These are phyloP conservation scores for Penicillium soppii DNA, from an alignment of 495 filamentous ascomycete species.

Conservation along the genomic window DNA sequence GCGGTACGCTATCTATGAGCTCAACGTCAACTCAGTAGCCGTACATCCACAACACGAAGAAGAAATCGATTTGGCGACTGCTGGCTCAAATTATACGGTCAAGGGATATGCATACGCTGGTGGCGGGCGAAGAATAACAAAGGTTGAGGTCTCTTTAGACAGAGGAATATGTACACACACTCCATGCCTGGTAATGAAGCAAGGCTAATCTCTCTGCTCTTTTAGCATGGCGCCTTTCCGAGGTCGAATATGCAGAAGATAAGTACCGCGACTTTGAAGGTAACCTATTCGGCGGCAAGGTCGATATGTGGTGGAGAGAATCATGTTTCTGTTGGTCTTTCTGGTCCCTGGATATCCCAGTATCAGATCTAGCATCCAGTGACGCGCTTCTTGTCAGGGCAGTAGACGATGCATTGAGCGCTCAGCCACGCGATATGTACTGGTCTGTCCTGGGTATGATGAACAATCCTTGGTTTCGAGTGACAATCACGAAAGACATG, in stretches of 20 bases:
- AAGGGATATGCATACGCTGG: constrained; percentile 90
- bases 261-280: constrained; percentile 71
- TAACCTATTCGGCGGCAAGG: constrained; percentile 68
- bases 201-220: constrained; percentile 13
- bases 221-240: constrained; percentile 74
- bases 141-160: constrained; percentile 84
- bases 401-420: constrained; percentile 89
- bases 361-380: constrained; percentile 60
- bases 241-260: constrained; percentile 85
- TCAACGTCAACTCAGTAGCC: constrained; percentile 83
- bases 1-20: constrained; percentile 90
- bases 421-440: constrained; percentile 93
- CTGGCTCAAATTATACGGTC: constrained; percentile 57
- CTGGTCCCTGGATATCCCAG: constrained; percentile 74
- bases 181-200: neutral
- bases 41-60: constrained; percentile 85
- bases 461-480: constrained; percentile 95
- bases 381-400: constrained; percentile 79
- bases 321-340: constrained; percentile 92
- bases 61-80: constrained; percentile 51
- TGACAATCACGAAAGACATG: constrained; percentile 73
- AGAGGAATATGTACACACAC: constrained; percentile 59
- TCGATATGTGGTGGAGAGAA: constrained; percentile 85
- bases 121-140: constrained; percentile 79
- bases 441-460: constrained; percentile 98